phyloP scores from a whole-genome alignment of 2,329 filamentous ascomycete genomes.

The Dactylellina drechsleri region DNA sequence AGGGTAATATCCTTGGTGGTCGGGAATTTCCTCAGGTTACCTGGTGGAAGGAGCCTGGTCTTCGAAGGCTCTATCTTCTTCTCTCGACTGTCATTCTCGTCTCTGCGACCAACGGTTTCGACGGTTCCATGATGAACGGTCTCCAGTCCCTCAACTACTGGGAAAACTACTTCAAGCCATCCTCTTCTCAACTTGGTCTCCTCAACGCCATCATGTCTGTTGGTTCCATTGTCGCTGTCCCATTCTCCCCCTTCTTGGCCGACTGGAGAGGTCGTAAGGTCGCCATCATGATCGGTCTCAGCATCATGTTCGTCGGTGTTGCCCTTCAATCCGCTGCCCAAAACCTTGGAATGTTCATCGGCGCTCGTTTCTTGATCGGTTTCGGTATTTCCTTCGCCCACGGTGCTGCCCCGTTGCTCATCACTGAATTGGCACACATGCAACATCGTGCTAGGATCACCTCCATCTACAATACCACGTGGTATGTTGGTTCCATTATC shows the following conservation, averaged over 20 bases:
- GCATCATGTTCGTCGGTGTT: constrained; percentile 65
- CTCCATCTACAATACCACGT: constrained; percentile 65
- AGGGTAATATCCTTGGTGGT: constrained; percentile 57
- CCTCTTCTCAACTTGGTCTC: constrained; percentile 61
- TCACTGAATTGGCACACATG: constrained; percentile 65
- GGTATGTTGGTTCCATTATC: constrained; percentile 64
- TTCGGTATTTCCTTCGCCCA: constrained; percentile 63
- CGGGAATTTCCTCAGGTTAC: constrained; percentile 58
- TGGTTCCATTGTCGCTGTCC: constrained; percentile 65
- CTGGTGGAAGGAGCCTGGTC: constrained; percentile 60
- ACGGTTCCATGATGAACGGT: constrained; percentile 65
- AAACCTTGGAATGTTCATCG: constrained; percentile 64
- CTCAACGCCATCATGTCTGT: constrained; percentile 66
- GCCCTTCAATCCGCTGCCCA: constrained; percentile 62
- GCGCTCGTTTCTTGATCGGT: constrained; percentile 61
- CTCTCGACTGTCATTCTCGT: constrained; percentile 61
- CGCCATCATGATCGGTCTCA: constrained; percentile 65
- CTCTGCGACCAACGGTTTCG: constrained; percentile 62
- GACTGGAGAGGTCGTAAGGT: constrained; percentile 65
- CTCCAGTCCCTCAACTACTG: constrained; percentile 64
- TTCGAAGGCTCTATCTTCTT: constrained; percentile 60
- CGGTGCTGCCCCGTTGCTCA: constrained; percentile 61
- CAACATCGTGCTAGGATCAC: constrained; percentile 66
- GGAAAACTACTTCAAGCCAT: constrained; percentile 60
- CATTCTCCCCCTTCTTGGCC: constrained; percentile 65